These are phyloP conservation scores for Raphanus sativus DNA, from an alignment of 345 rosid species.

Conservation along the genomic window DNA sequence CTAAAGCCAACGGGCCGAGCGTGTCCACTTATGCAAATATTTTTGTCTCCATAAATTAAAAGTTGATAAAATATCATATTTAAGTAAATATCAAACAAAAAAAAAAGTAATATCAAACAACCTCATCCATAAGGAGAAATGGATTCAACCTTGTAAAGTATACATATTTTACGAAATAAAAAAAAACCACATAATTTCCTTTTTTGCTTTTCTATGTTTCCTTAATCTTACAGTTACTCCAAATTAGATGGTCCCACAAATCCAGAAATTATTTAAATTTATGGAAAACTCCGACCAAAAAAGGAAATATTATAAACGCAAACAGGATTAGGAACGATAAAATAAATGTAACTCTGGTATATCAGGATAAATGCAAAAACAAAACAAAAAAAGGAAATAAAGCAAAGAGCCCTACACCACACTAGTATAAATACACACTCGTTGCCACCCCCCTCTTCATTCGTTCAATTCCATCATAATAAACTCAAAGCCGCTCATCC, in stretches of 20 bases:
- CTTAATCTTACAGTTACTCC: background rate
- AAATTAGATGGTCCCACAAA: background rate
- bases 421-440: too few species aligned
- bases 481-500: background rate
- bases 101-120: background rate
- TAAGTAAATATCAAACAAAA: too few species aligned
- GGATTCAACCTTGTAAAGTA: background rate
- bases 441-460: background rate
- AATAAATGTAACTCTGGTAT: background rate
- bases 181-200: background rate
- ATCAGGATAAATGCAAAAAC: background rate
- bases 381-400: background rate
- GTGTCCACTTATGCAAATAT: slow-evolving; percentile 50
- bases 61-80: background rate
- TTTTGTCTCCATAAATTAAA: background rate
- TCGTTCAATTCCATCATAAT: background rate
- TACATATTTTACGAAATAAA: background rate
- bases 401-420: background rate
- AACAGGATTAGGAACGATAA: background rate
- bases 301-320: background rate
- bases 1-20: slow-evolving; percentile 68
- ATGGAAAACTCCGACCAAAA: background rate
- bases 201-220: background rate
- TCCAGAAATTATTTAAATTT: background rate
- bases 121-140: background rate